Conservation (phyloP, 2,329 filamentous ascomycete species). For the Neopestalotiopsis rosae region DNA sequence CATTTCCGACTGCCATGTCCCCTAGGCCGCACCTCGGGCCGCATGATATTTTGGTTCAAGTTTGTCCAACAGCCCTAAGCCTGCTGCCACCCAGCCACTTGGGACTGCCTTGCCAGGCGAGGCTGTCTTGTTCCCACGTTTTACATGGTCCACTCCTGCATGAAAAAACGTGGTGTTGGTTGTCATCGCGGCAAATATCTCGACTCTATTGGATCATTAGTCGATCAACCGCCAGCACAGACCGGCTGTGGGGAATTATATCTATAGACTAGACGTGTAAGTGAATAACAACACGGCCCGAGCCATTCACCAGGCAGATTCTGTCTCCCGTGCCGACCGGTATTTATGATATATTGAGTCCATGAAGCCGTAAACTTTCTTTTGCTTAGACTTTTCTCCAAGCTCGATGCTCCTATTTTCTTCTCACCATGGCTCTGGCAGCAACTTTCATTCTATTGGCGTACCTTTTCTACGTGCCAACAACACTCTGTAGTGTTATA, state of each 20-base stretch:
- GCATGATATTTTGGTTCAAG: neutral
- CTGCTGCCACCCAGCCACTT: neutral
- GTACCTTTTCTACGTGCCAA: constrained; percentile 3
- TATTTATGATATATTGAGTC: neutral
- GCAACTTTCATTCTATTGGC: neutral
- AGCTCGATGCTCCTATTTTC: neutral
- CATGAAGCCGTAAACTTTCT: neutral
- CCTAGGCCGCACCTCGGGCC: constrained; percentile 5
- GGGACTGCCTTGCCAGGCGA: neutral
- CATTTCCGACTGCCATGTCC: neutral
- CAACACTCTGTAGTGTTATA: neutral
- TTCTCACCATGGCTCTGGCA: constrained; percentile 2
- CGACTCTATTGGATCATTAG: constrained; percentile 9
- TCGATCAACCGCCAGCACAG: constrained; percentile 15
- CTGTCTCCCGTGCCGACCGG: neutral
- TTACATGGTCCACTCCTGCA: constrained; percentile 12
- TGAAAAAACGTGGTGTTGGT: constrained; percentile 7
- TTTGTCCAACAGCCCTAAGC: neutral
- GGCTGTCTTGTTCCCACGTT: constrained; percentile 2
- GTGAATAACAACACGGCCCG: constrained; percentile 5
- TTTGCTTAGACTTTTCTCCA: neutral
- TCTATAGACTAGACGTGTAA: constrained; percentile 12
- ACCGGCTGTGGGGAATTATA: constrained; percentile 4
- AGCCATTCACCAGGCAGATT: constrained; percentile 6
- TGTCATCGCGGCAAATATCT: constrained; percentile 13